phyloP scores from a whole-genome alignment of 257 asterid genomes.

The Leptodermis oblonga region DNA sequence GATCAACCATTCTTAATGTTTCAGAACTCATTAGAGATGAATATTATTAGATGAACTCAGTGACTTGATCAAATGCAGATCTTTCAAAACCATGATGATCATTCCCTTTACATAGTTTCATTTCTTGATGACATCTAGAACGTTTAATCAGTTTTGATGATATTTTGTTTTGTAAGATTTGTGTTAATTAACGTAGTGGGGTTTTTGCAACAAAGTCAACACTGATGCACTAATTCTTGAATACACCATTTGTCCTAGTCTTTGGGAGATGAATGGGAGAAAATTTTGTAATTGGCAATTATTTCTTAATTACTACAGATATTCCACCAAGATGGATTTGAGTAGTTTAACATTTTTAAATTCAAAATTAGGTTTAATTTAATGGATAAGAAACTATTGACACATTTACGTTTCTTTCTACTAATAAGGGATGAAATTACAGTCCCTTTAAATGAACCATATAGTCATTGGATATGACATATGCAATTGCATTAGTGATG shows the following conservation, averaged over 20 bases:
- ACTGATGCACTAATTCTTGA: neutral
- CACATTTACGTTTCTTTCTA: too few species aligned
- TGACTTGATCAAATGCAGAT: neutral
- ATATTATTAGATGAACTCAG: neutral
- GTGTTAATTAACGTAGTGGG: neutral
- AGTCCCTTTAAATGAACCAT: too few species aligned
- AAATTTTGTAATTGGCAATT: too few species aligned
- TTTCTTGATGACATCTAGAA: neutral
- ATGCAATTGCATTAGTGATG: too few species aligned
- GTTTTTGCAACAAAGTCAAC: neutral
- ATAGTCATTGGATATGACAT: too few species aligned
- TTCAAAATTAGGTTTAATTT: too few species aligned
- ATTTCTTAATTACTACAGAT: too few species aligned
- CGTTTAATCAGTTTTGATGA: neutral
- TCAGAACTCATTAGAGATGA: neutral
- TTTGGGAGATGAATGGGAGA: neutral
- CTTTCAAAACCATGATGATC: neutral
- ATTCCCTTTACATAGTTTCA: neutral
- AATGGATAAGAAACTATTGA: too few species aligned
- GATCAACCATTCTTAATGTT: conserved; percentile 27
- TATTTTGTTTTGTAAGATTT: neutral
- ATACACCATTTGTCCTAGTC: conserved; percentile 9
- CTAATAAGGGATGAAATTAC: too few species aligned
- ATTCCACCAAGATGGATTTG: too few species aligned
- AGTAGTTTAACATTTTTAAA: too few species aligned